These are phyloP conservation scores for Penicillium griseofulvum DNA, from an alignment of 2,329 filamentous ascomycete species.

Conservation along the genomic window DNA sequence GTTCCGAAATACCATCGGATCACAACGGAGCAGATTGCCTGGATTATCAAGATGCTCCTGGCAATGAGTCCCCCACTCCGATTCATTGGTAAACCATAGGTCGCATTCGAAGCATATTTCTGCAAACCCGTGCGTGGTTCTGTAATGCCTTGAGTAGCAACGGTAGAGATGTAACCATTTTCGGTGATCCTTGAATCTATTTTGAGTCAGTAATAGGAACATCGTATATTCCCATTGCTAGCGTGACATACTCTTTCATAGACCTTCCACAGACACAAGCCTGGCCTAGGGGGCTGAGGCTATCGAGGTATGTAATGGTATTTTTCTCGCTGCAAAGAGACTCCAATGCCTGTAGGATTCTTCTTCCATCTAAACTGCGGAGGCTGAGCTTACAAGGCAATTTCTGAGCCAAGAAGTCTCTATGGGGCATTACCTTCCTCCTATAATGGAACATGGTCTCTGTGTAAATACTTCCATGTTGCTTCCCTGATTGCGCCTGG, in stretches of 20 bases:
- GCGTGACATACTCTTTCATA: constrained; percentile 5
- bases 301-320: constrained; percentile 1
- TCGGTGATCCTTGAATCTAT: constrained; percentile 7
- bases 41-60: constrained; percentile 9
- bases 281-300: constrained; percentile 3
- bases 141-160: constrained; percentile 5
- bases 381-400: constrained; percentile 6
- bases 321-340: constrained; percentile 6
- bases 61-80: constrained; percentile 7
- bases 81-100: constrained; percentile 9
- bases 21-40: constrained; percentile 9
- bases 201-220: not conserved
- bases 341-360: constrained; percentile 6
- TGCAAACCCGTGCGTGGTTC: constrained; percentile 6
- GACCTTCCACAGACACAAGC: constrained; percentile 6
- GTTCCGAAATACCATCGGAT: constrained; percentile 15
- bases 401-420: constrained; percentile 11
- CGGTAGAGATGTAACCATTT: constrained; percentile 16
- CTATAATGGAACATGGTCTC: constrained; percentile 13
- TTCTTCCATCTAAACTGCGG: constrained; percentile 4
- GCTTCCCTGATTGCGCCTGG: not conserved
- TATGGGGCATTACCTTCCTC: constrained; percentile 13
- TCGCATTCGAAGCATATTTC: constrained; percentile 11
- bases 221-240: not conserved
- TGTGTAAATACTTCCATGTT: constrained; percentile 2